Evolutionary conservation across 495 filamentous ascomycete species (phyloP), one percentile per base, ranked within the genome.

Genomic region (Podospora conica): DNA sequence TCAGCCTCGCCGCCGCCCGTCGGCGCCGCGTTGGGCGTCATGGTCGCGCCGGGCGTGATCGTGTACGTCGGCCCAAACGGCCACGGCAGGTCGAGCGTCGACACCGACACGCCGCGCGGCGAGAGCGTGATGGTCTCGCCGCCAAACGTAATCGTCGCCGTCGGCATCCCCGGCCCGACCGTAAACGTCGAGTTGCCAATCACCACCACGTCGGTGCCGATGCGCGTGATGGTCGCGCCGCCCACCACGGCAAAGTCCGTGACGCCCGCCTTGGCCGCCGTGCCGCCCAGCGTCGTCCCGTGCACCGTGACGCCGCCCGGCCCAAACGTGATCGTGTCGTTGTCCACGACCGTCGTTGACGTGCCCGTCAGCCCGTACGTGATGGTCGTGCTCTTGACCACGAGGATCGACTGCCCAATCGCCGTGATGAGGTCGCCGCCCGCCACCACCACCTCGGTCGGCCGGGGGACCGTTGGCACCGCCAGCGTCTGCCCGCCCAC

Each of bases 181-280:
- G 77, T 78, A 67, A 81, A 82, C 0, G 80, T 83, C 3, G 67
- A 62, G 9, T 77, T 76, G n/a, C 72, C 66, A 53, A 87, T 72
- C 9, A 86, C 78, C 6, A 84, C 82, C 4, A 82, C 73, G 6
- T 81, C 81, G 0, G 80, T 69, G 25, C 81, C 83, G 27, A 84
- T 65, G 64, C 81, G 76, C 4, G 82, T 81, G 31, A 84, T 69
- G 5, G 79, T 79, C 9, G 78, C 77, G 11, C 83, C 83, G 33
- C 82, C 82, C 3, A 78, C 77, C 12, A 83, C 69, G 3, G 73
- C 78, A 55, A 77, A 77, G 28, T 75, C 72, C 15, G 81, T 82
- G 8, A 69, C 75, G 10, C 64, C 57, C 20, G 74, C 59, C 25
- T 74, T 66, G 8, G 76, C 77, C 2, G 60, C 57, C 10, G 65